These are phyloP conservation scores for Solanum rostratum DNA, from an alignment of 257 asterid genomes.

Conservation along the genomic window DNA sequence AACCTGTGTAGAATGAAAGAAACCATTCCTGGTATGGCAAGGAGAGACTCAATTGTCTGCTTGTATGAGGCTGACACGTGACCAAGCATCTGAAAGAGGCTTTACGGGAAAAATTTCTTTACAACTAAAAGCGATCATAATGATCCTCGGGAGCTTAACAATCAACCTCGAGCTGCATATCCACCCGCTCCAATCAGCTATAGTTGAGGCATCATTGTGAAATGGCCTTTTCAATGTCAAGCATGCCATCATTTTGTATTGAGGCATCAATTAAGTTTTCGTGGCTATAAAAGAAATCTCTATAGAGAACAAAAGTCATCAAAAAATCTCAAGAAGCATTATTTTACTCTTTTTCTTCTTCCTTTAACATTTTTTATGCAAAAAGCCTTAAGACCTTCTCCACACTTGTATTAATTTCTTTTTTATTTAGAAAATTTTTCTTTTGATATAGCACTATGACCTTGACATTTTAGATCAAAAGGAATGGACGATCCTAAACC, in stretches of 20 bases:
- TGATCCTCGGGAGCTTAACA: neutral
- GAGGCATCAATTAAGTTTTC: neutral
- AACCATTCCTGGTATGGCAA: neutral
- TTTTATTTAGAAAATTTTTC: too few relatives aligned
- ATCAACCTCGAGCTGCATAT: neutral
- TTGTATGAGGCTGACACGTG: neutral
- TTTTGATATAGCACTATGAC: neutral
- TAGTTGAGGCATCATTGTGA: too few relatives aligned
- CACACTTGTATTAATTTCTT: neutral
- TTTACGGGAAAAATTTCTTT: neutral
- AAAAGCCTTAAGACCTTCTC: neutral
- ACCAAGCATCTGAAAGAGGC: neutral
- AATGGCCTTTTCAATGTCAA: too few relatives aligned
- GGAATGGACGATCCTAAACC: neutral
- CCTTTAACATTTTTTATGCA: neutral
- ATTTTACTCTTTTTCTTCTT: neutral
- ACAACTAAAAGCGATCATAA: neutral
- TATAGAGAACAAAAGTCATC: neutral
- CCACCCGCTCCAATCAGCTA: neutral
- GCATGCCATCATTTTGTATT: neutral
- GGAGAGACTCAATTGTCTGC: neutral
- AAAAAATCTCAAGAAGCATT: neutral
- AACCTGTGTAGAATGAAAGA: neutral
- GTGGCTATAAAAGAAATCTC: neutral
- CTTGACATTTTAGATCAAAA: too few relatives aligned